Evolutionary conservation across 2,329 filamentous ascomycete genomes (phyloP), one percentile per base, ranked within the genome.

Genomic region (Colletotrichum tabaci): DNA sequence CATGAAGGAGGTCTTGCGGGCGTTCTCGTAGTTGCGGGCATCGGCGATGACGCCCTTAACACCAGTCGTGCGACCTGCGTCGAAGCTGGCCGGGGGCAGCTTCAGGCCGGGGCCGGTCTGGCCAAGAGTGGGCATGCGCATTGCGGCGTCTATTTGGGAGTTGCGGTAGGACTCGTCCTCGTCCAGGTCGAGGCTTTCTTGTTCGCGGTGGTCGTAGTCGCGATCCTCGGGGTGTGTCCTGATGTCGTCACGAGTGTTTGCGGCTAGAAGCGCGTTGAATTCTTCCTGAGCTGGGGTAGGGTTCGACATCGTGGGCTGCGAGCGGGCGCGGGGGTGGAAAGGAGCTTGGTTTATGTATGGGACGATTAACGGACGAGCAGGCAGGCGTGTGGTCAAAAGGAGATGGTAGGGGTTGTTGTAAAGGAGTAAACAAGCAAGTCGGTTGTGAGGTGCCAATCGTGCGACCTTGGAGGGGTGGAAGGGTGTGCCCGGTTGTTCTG

Each of bases 31-130:
- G 77, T 91, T 90, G 77, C 93, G 88, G 47, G 94, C 94, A 79
- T 96, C 94, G 76, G 93, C 93, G 78, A 96, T 96, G 81, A 96
- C 94, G 74, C 94, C 94, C 85, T 96, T 96, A 75, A 95, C 93
- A 57, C 94, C 94, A 3, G 93, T 96, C 75, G 93, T 91, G 75
- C 90, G 88, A 69, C 92, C 91, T 64, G 85, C 89, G 80, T 93
- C 89, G 77, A 92, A 92, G 67, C 86, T 87, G 15, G 85, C 84
- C 12, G 89, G 90, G 16, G 90, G 90, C 72, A 93, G 88, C 78
- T 87, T 88, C 77, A 93, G 81, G 68, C 85, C 85, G 81, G 80
- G 87, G 73, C 74, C 78, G 79, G 78, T 86, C 74, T 79, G 76
- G 72, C 72, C 82, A 75, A 88, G 83, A 71, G 87, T 85, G 63